Evolutionary conservation across 345 rosid species (phyloP), one percentile per base, ranked within the genome.

Genomic region (Citrus medica): DNA sequence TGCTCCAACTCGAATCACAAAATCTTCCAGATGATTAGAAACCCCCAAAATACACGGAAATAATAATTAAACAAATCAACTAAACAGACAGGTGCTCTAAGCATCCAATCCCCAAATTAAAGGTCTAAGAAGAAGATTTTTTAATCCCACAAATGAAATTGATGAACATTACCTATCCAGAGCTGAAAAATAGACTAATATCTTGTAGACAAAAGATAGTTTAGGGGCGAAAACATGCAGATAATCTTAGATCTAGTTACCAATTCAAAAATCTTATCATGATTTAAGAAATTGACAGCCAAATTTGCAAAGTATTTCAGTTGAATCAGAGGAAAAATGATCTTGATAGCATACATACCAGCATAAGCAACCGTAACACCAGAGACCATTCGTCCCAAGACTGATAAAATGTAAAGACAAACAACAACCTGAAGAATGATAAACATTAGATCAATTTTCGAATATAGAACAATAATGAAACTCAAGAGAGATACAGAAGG

Each of bases 301-400:
- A 64, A 61, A 48, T 74, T 64, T 14, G 51, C 7, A 28, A 27
- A 2, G 64, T 65, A 64, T 62, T 21, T 38, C 33, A 61, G 6
- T 59, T 61, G 58, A 53, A 76, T 59, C 33, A 28, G n/a, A 79
- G 14, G 10, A 67, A 72, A 76, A 12, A 25, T 12, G 62, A 68
- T 7, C 24, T 30, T 71, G 32, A 77, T 38, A 76, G 84, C 51
- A 74, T 40, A 80, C 83, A n/a, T 87, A 93, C 99, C 99, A 63
- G 93, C 97, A 88, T 93, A 95, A 78, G 97, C 94, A 78, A 95
- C 93, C 2, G 96, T 95, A 24, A 89, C 92, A 51, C 99, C 97
- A 12, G 97, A 90, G 76, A 93, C 86, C 85, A 91, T 81, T 48
- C 98, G 89, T 28, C 99, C 99, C 42, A 94, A 67, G 33, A 83